phyloP scores from a whole-genome alignment of 2,329 filamentous ascomycete genomes.

The Colletotrichum navitas region DNA sequence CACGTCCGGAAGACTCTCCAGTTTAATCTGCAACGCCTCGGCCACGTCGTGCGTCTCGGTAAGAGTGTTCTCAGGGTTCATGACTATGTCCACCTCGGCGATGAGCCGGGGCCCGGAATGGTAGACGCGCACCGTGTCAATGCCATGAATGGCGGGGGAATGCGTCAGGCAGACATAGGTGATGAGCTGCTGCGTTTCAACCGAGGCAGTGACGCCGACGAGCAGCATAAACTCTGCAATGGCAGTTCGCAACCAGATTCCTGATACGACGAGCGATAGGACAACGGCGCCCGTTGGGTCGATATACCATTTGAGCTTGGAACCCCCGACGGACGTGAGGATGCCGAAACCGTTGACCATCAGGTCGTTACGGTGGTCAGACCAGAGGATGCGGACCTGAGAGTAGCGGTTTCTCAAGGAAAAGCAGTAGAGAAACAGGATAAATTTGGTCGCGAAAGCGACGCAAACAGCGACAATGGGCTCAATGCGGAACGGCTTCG shows the following conservation, averaged over 20 bases:
- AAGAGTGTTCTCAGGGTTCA: constrained; percentile 81
- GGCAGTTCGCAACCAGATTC: constrained; percentile 86
- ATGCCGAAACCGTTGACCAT: constrained; percentile 95
- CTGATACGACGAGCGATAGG: constrained; percentile 82
- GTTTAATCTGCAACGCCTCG: constrained; percentile 92
- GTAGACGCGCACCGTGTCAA: constrained; percentile 95
- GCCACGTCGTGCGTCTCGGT: constrained; percentile 90
- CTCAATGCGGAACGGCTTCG: constrained; percentile 80
- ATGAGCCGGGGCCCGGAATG: constrained; percentile 90
- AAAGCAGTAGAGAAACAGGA: constrained; percentile 92
- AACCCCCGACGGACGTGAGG: constrained; percentile 87
- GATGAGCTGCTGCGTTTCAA: constrained; percentile 89
- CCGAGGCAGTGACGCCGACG: constrained; percentile 88
- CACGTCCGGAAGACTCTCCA: constrained; percentile 91
- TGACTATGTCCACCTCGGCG: constrained; percentile 96
- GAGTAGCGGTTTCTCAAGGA: constrained; percentile 89
- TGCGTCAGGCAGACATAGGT: constrained; percentile 98
- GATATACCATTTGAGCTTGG: constrained; percentile 92
- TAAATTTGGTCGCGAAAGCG: constrained; percentile 88
- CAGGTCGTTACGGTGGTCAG: constrained; percentile 95
- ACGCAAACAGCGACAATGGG: constrained; percentile 87
- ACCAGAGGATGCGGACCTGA: constrained; percentile 94
- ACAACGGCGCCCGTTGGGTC: constrained; percentile 92
- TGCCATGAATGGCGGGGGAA: constrained; percentile 81
- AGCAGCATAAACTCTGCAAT: constrained; percentile 91